phyloP scores from a whole-genome alignment of 495 filamentous ascomycete species.

The Lasiosphaeria ovina region DNA sequence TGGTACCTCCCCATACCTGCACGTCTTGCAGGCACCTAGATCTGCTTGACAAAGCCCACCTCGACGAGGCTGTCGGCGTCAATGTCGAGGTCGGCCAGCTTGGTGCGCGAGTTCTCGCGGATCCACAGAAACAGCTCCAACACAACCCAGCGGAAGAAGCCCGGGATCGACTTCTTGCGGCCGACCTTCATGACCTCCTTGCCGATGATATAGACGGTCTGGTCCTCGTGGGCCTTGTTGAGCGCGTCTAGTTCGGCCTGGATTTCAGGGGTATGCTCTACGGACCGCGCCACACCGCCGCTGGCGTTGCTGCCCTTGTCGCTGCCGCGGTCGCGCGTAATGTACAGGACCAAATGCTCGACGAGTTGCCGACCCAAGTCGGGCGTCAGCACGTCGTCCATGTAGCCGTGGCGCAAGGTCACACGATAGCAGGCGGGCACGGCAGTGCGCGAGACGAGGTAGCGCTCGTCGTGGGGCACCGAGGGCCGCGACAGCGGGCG shows the following conservation, averaged over 20 bases:
- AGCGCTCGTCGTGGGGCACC: constrained; percentile 39
- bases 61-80: constrained; percentile 62
- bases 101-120: constrained; percentile 63
- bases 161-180: constrained; percentile 26
- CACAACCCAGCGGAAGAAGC: constrained; percentile 47
- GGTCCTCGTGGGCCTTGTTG: constrained; percentile 50
- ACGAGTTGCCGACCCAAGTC: constrained; percentile 54
- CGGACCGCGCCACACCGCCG: constrained; percentile 12
- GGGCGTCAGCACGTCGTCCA: constrained; percentile 56
- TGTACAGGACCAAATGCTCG: constrained; percentile 44
- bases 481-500: constrained; percentile 48
- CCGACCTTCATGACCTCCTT: constrained; percentile 63
- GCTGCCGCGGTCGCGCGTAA: constrained; percentile 25
- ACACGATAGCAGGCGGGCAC: constrained; percentile 59
- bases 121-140: constrained; percentile 64
- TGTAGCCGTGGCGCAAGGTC: constrained; percentile 65
- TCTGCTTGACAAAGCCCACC: constrained; percentile 67
- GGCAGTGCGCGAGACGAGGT: constrained; percentile 33
- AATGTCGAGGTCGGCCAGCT: constrained; percentile 59
- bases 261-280: constrained; percentile 30
- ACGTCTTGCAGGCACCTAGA: constrained; percentile 28
- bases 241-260: constrained; percentile 43
- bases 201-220: constrained; percentile 63
- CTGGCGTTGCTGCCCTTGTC: not conserved
- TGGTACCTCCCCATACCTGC: not conserved